Evolutionary conservation across 371 early-diverging fungal genomes (phyloP), one percentile per base, ranked within the genome.

Genomic region (Actinomucor elegans): DNA sequence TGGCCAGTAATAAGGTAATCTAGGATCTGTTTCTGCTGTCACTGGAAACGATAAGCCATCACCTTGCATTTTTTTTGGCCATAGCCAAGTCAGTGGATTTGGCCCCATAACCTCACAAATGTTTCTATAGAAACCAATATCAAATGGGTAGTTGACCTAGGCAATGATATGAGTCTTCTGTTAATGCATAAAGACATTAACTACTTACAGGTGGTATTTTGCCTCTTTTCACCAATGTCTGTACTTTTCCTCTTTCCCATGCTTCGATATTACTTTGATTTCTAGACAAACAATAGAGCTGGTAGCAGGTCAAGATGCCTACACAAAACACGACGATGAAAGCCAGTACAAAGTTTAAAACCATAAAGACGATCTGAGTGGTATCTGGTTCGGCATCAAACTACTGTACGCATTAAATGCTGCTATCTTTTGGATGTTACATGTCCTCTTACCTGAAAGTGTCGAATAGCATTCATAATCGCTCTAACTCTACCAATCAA

Each of bases 261-360:
- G 71, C 74, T 54, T 99, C 99, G 52, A 99, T 95, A 11, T 97
- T 96, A 0, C 98, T 98, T 17, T 94, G 93, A 75, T 99, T 99
- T 53, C 65, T 72, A 2, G 75, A 58, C 29, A 92, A 55, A 64
- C 95, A 89, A 60, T 89, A 93, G 21, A 91, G 51, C 59, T 97
- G 97, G 73, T 89, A 98, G 18, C 83, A 51, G 17, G 85, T 77
- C 37, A 99, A 80, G 5, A 89, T 72, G 5, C 93, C 94, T 21
- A 95, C 94, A 28, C 87, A 87, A 62, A 93, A 68, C 9, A 94
- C 66, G 5, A 92, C 86, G 15, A 90, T 67, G 37, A 88, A 79
- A 9, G 87, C 79, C 53, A 91, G 59, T 12, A 91, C 59, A 44
- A 92, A 70, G 70, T 92, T 88, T 48, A 91, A 50, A 24, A 95